These are phyloP conservation scores for Aureobasidium subglaciale DNA, from an alignment of 2,329 filamentous ascomycete genomes.

Conservation along the genomic window DNA sequence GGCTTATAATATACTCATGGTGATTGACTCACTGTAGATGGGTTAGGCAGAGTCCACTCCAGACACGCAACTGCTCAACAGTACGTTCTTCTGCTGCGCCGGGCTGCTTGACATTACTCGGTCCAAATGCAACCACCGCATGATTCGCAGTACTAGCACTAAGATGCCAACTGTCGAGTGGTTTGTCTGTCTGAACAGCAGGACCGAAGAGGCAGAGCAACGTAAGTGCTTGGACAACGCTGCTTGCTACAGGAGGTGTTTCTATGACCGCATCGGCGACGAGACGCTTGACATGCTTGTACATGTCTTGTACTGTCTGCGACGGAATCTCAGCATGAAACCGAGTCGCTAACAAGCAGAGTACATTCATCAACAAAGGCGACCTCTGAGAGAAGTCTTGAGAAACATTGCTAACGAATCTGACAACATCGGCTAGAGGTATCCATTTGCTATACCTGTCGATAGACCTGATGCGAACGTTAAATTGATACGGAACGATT, in stretches of 20 bases:
- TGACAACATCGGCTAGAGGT: neutral
- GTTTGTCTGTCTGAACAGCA: slow-evolving; percentile 1
- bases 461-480: neutral
- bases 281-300: neutral
- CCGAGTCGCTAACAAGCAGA: slow-evolving; percentile 8
- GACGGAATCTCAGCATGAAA: neutral
- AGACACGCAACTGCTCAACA: neutral
- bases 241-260: neutral
- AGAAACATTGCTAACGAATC: neutral
- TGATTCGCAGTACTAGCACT: slow-evolving; percentile 5
- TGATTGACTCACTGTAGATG: slow-evolving; percentile 9
- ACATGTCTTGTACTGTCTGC: neutral
- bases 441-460: slow-evolving; percentile 8
- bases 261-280: slow-evolving; percentile 8
- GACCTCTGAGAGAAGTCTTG: neutral
- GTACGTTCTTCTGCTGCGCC: neutral
- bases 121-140: slow-evolving; percentile 7
- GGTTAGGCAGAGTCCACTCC: neutral
- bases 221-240: neutral
- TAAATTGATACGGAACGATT: no score
- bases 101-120: neutral
- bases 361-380: neutral
- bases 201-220: slow-evolving; percentile 5
- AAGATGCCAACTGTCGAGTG: slow-evolving; percentile 11
- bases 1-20: no score